Conservation (phyloP, 179 eudicot species). For the Sideroxylon spinosum region DNA sequence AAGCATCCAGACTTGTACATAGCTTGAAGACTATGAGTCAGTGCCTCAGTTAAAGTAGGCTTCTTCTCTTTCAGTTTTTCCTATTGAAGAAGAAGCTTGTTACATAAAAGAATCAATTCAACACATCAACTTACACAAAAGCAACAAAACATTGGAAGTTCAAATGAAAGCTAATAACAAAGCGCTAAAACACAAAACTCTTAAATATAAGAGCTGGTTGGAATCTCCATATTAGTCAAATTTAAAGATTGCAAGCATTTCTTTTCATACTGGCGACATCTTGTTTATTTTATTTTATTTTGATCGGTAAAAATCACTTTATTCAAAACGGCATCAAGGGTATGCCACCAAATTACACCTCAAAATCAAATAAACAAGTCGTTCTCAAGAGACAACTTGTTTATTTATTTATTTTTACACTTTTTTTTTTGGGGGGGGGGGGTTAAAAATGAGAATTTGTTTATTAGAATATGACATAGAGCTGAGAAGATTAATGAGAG, state of each 20-base stretch:
- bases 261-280: neutral
- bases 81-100: constrained; percentile 33
- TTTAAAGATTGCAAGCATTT: neutral
- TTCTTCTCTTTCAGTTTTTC: constrained; percentile 98
- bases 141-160: constrained; percentile 1
- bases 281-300: neutral
- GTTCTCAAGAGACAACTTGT: no score
- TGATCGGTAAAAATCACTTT: no score
- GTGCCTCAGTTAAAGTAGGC: constrained; percentile 76
- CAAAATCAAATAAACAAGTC: no score
- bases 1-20: constrained; percentile 95
- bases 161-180: neutral
- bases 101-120: constrained; percentile 5
- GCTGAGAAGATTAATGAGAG: constrained; percentile 5
- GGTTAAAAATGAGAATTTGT: no score
- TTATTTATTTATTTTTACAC: no score
- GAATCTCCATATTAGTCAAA: neutral
- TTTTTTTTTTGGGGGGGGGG: no score
- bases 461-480: neutral
- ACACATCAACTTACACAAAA: neutral
- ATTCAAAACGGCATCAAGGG: no score
- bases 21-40: constrained; percentile 86
- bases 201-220: neutral
- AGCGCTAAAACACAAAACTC: neutral
- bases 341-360: no score